Conservation (phyloP, 768 basidiomycete genomes). For the Royoungia palumana region DNA sequence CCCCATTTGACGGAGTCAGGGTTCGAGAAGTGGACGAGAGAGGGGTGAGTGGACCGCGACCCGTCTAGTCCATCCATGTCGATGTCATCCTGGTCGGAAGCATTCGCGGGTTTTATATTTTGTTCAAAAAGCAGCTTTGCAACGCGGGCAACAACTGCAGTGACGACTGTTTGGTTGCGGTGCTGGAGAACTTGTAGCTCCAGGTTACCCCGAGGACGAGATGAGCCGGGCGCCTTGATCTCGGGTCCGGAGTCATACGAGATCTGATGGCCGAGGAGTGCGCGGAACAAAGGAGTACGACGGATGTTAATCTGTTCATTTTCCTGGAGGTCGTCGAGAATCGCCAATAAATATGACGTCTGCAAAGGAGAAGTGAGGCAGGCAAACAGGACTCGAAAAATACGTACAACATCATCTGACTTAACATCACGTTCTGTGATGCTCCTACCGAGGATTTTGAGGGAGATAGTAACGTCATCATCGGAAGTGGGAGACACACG, state of each 20-base stretch:
- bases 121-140: slow-evolving; percentile 46
- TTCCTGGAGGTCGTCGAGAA: slow-evolving; percentile 38
- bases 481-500: slow-evolving; percentile 26
- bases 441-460: slow-evolving; percentile 41
- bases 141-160: slow-evolving; percentile 45
- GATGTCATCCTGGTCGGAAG: slow-evolving; percentile 26
- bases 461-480: slow-evolving; percentile 31
- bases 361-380: slow-evolving; percentile 18
- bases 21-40: slow-evolving; percentile 28
- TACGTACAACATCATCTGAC: slow-evolving; percentile 46
- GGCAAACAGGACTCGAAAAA: neutral
- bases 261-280: slow-evolving; percentile 27
- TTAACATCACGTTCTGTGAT: slow-evolving; percentile 43
- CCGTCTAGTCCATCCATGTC: slow-evolving; percentile 20
- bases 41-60: slow-evolving; percentile 1
- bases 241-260: slow-evolving; percentile 22
- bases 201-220: slow-evolving; percentile 13
- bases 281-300: slow-evolving; percentile 42
- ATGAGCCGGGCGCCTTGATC: slow-evolving; percentile 11
- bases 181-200: slow-evolving; percentile 37
- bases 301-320: slow-evolving; percentile 30
- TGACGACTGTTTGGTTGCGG: slow-evolving; percentile 39
- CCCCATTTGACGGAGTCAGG: slow-evolving; percentile 37
- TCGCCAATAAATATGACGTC: slow-evolving; percentile 43
- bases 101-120: slow-evolving; percentile 40